A percentile compares a stretch with the other conserved stretches of the same genome.
Conservation (phyloP, 306 rosid species). For the Rosa lucieae region DNA sequence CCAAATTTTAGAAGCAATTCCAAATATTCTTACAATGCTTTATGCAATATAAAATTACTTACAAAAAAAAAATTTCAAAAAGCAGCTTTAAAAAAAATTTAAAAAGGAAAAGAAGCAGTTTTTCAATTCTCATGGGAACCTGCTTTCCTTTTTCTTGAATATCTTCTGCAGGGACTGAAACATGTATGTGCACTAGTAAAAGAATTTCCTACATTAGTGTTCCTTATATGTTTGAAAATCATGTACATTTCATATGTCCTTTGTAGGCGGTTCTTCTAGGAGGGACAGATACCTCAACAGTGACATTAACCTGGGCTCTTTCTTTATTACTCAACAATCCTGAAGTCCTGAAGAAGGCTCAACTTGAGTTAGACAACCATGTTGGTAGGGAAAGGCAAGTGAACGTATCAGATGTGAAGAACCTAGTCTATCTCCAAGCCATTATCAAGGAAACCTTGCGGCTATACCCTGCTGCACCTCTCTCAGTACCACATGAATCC, state of each 20-base stretch:
- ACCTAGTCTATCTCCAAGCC: not conserved
- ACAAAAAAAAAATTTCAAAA: too few species aligned
- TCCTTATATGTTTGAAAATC: not conserved
- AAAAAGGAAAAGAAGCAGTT: too few species aligned
- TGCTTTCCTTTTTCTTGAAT: too few species aligned
- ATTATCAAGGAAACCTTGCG: not conserved
- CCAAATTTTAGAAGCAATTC: too few species aligned
- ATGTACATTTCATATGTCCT: not conserved
- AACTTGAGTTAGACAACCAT: not conserved
- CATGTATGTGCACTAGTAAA: too few species aligned
- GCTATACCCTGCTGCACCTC: not conserved
- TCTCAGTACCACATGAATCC: not conserved
- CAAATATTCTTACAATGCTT: too few species aligned
- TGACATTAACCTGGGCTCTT: not conserved
- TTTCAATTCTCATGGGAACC: too few species aligned
- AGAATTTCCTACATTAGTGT: too few species aligned
- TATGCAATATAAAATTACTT: too few species aligned
- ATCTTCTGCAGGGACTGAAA: too few species aligned
- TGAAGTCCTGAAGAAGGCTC: not conserved
- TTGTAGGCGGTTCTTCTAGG: not conserved
- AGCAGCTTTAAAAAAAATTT: too few species aligned
- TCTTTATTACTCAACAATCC: not conserved
- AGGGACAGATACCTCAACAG: not conserved
- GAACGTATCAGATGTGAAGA: not conserved
- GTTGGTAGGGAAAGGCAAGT: not conserved